Base-by-base conservation (phyloP, 768 basidiomycete species). In the Mycena filopes region DNA sequence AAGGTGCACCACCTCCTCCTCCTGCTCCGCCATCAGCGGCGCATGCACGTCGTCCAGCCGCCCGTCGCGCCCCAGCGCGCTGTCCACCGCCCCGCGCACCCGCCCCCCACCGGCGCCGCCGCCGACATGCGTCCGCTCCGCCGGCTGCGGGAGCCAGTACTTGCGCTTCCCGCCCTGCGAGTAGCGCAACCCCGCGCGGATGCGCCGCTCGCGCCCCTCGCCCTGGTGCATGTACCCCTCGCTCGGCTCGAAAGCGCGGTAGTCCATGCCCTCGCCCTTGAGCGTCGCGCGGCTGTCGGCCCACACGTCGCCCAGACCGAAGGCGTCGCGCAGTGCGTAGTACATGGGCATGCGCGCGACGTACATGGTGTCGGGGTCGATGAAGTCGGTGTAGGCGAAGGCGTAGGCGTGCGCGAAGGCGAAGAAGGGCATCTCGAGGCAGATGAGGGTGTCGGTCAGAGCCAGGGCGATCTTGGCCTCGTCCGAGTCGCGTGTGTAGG, bases 391-490 rank as follows among this genome's bases (percentile, higher is more conserved):
- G 72, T 94, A 89, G 20, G 93, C 91, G 77, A 99, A 99, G 29
- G 98, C 98, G 72, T 91, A 98, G 81, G 93, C 88, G 79, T 99
- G 98, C 8, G 95, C 93, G 56, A 98, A 82, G 2, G 98, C 97
- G 74, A 99, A 99, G 63, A 99, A 78, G 0, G 98, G 97, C 97
- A 99, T 98, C 79, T 99, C 97, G 66, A 96, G 79, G 79, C 96
- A 98, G 71, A 98, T 94, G 62, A 99, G 84, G 10, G 91, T 88
- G 77, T 99, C 97, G 18, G 91, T 94, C 66, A 97, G 85, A 8
- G 93, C 93, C 25, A 97, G 83, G 1, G 95, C 95, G 73, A 99
- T 94, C 29, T 42, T 58, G 50, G 66, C 68, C 36, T 62, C 12
- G 75, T 96, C 91, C 73, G 95, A 94, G 29, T 82, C 81, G 75